Evolutionary conservation across 2,329 filamentous ascomycete species (phyloP).

Genomic region (Nemania sp.): DNA sequence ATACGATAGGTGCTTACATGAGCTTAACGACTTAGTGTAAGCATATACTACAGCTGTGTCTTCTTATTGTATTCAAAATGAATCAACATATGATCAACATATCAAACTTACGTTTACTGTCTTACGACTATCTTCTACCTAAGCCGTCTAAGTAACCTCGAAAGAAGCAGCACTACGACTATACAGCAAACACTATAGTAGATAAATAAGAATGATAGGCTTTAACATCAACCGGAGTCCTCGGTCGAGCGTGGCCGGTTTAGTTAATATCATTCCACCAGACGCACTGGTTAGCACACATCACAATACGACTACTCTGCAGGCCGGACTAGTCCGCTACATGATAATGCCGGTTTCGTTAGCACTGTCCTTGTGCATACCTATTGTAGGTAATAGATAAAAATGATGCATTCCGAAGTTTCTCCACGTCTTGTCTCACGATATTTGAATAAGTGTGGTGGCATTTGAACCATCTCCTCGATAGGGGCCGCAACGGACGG

Average conservation of each 20-base stretch:
- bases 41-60: neutral
- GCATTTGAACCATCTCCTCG: neutral
- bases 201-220: no score
- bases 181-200: no score
- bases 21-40: neutral
- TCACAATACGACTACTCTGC: no score
- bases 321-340: no score
- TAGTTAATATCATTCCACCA: no score
- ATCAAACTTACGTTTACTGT: neutral
- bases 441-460: neutral
- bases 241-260: no score
- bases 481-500: neutral
- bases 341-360: neutral
- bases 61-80: neutral
- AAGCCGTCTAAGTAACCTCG: neutral
- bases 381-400: neutral
- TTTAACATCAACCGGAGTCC: no score
- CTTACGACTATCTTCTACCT: neutral
- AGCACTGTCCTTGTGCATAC: neutral
- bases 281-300: no score
- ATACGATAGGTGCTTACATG: neutral
- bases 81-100: neutral
- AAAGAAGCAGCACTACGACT: no score
- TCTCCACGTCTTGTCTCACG: neutral
- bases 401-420: neutral